These are phyloP conservation scores for Tilletia caries DNA, from an alignment of 1,284 basidiomycete species.

Conservation along the genomic window DNA sequence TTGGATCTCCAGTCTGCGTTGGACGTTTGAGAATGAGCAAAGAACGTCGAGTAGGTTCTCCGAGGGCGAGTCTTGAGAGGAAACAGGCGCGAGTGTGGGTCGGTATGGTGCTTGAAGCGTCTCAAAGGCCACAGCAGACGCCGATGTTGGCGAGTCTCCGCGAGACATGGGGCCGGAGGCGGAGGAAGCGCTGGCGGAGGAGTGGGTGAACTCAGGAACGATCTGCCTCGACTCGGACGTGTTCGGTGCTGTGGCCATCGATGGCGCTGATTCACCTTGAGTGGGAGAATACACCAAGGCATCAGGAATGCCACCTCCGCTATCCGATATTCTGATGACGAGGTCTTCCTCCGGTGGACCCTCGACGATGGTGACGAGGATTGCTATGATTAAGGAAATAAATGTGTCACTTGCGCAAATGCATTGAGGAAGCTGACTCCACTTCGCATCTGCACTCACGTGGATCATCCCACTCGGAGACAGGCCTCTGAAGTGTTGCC, in stretches of 20 bases:
- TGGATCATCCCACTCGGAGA: conserved; percentile 21
- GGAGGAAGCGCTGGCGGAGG: conserved; percentile 23
- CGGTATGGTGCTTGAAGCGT: neutral
- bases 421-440: too few species aligned
- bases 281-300: conserved; percentile 11
- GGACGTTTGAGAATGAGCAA: conserved; percentile 43
- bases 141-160: too few species aligned
- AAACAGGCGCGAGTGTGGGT: conserved; percentile 4
- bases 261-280: conserved; percentile 3
- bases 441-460: conserved; percentile 15
- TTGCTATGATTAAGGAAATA: conserved; percentile 10
- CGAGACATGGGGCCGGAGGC: too few species aligned
- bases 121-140: neutral
- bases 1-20: conserved; percentile 39
- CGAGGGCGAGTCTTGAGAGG: conserved; percentile 16
- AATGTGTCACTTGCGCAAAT: neutral
- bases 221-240: too few species aligned
- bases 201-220: conserved; percentile 14
- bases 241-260: too few species aligned
- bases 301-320: conserved; percentile 25
- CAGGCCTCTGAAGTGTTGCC: conserved; percentile 37
- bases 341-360: conserved; percentile 47
- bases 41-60: conserved; percentile 39
- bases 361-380: conserved; percentile 47
- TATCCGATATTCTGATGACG: conserved; percentile 48